Base-by-base conservation (phyloP, 2,329 filamentous ascomycete species). In the Sporothrix euskadiensis region DNA sequence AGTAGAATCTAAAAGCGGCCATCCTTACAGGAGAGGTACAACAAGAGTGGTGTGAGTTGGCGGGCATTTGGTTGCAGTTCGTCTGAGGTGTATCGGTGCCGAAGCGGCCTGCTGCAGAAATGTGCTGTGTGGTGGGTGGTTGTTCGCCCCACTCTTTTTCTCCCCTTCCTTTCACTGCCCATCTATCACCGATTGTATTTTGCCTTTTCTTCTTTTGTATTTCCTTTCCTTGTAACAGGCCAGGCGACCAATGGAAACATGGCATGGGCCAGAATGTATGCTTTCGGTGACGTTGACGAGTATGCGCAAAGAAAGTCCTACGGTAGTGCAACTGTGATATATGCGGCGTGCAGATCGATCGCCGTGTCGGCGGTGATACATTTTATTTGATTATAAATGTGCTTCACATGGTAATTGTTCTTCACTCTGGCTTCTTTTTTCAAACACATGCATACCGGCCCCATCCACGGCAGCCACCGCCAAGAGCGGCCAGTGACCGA, bases 71-170 rank as follows among this genome's bases (percentile, higher is more conserved):
- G 16, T n/a, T 52, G 65, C 39, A 22, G 14, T n/a, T 32, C n/a
- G 4, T 52, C 26, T 35, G 39, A 30, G 14, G 22, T 35, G n/a
- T 26, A n/a, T 71, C 70, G 70, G 70, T 65, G 59, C 70, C 70
- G 70, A 71, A 65, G 52, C 70, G 70, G 70, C 70, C 41, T 2
- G 5, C 26, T 22, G 69, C 39, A 22, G 41, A 6, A 68, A 26
- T 68, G 63, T 68, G 7, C 63, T 22, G 39, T 19, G 12, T 47
- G 63, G 41, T 35, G 35, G 35, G 35, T 59, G 19, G 47, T 10
- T 30, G 7, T 7, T 8, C 12, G 41, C 41, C 69, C 56, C 69
- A 61, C 69, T 49, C 30, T 32, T 71, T 19, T n/a, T 57, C 22
- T 59, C n/a, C 49, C 44, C 63, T 19, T 49, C n/a, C n/a, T 26